phyloP scores from a whole-genome alignment of 2,329 filamentous ascomycete species.

The Fusarium robinianum region DNA sequence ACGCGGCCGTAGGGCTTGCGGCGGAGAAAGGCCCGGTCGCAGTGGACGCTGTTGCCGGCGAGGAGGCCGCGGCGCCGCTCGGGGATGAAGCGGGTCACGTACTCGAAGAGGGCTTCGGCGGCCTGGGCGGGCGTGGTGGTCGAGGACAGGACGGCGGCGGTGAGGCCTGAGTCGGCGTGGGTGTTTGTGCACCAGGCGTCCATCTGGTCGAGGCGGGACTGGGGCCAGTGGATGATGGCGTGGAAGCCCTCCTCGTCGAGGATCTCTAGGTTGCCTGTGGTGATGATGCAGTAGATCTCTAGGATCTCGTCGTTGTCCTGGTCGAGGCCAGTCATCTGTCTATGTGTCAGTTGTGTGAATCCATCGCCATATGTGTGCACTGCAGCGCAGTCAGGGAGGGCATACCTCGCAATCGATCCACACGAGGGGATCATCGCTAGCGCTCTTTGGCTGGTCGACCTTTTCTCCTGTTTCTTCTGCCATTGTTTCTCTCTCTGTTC shows the following conservation, averaged over 20 bases:
- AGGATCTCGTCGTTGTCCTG: constrained; percentile 80
- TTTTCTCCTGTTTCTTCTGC: constrained; percentile 18
- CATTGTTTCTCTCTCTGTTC: constrained; percentile 15
- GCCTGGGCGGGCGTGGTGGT: constrained; percentile 73
- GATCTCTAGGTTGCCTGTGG: constrained; percentile 75
- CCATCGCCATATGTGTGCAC: neutral
- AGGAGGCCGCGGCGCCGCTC: constrained; percentile 70
- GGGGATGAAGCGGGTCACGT: constrained; percentile 75
- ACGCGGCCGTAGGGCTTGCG: constrained; percentile 74
- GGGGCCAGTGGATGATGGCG: constrained; percentile 73
- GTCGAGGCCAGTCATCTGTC: constrained; percentile 83
- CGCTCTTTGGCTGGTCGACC: constrained; percentile 32
- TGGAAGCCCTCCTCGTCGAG: constrained; percentile 81
- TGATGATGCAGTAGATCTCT: constrained; percentile 91
- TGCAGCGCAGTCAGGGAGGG: constrained; percentile 4
- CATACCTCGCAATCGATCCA: constrained; percentile 77
- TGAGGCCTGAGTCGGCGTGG: constrained; percentile 82
- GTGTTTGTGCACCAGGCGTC: constrained; percentile 86
- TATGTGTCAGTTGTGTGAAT: constrained; percentile 14
- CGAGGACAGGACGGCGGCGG: constrained; percentile 73
- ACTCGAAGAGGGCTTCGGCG: constrained; percentile 72
- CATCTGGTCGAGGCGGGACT: constrained; percentile 74
- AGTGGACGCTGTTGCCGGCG: constrained; percentile 92
- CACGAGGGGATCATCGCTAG: constrained; percentile 66
- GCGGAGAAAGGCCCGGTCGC: constrained; percentile 80